Conservation (phyloP, 2,329 filamentous ascomycete species). For the Ceratocystis lukuohia region DNA sequence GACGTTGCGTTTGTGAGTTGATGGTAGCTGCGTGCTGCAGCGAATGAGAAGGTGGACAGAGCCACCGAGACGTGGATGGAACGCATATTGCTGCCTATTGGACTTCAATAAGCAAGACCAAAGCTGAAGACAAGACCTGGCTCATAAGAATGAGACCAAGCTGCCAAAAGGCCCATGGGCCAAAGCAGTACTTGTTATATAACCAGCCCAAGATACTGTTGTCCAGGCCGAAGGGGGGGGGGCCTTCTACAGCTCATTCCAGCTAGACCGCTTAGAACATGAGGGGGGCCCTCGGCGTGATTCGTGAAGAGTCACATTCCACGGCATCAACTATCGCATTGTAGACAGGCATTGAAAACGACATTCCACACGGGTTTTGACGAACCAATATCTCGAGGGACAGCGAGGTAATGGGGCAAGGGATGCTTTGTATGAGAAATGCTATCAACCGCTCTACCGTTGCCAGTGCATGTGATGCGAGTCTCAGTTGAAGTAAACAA, state of each 20-base stretch:
- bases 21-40: neutral
- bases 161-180: neutral
- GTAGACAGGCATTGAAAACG: neutral
- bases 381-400: neutral
- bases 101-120: neutral
- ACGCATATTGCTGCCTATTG: neutral
- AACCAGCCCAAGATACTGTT: neutral
- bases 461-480: neutral
- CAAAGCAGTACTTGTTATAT: neutral
- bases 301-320: neutral
- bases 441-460: neutral
- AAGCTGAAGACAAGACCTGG: neutral
- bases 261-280: neutral
- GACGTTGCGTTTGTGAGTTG: neutral
- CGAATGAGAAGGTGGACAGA: neutral
- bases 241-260: neutral
- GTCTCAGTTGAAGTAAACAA: neutral
- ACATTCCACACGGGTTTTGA: neutral
- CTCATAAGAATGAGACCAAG: neutral
- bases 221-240: neutral
- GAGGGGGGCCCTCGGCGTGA: neutral
- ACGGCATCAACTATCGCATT: neutral
- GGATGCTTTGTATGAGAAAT: neutral
- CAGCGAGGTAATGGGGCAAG: neutral
- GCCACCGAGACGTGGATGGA: neutral